Conservation (phyloP, 2,329 filamentous ascomycete genomes). For the Ascochyta viciae-villosae region DNA sequence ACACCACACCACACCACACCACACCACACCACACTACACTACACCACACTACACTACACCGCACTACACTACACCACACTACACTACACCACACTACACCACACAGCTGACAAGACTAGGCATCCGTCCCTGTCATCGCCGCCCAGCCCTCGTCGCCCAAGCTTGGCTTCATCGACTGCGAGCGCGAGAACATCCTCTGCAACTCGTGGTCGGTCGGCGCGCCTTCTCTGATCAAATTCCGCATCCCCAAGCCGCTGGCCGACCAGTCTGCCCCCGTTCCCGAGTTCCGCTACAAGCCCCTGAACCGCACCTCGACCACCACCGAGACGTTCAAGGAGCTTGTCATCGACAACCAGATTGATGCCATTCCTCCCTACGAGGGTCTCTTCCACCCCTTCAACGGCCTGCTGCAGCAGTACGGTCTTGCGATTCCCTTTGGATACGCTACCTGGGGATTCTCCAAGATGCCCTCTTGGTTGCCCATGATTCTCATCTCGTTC, state of each 20-base stretch:
- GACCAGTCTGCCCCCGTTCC: conserved; percentile 69
- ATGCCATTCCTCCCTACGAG: conserved; percentile 61
- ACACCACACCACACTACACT: no score
- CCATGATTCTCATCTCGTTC: conserved; percentile 79
- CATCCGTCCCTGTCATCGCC: conserved; percentile 70
- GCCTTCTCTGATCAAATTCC: conserved; percentile 71
- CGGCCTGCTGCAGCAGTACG: conserved; percentile 68
- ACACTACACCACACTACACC: neutral
- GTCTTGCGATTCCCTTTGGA: conserved; percentile 68
- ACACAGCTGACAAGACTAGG: conserved; percentile 47
- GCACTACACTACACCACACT: no score
- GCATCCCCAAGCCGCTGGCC: conserved; percentile 64
- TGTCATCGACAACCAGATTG: conserved; percentile 65
- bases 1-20: no score
- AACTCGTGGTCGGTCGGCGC: conserved; percentile 73
- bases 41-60: no score
- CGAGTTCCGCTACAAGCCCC: conserved; percentile 68
- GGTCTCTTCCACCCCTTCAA: conserved; percentile 80
- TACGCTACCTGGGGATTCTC: conserved; percentile 71
- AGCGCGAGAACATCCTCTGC: conserved; percentile 76
- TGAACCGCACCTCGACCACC: conserved; percentile 75
- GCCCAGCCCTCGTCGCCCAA: conserved; percentile 68
- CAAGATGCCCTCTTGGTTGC: conserved; percentile 71
- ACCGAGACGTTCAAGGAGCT: conserved; percentile 68
- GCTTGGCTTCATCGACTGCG: conserved; percentile 75